Evolutionary conservation across 345 rosid genomes (phyloP), one percentile per base, ranked within the genome.

Genomic region (Kernera saxatilis): DNA sequence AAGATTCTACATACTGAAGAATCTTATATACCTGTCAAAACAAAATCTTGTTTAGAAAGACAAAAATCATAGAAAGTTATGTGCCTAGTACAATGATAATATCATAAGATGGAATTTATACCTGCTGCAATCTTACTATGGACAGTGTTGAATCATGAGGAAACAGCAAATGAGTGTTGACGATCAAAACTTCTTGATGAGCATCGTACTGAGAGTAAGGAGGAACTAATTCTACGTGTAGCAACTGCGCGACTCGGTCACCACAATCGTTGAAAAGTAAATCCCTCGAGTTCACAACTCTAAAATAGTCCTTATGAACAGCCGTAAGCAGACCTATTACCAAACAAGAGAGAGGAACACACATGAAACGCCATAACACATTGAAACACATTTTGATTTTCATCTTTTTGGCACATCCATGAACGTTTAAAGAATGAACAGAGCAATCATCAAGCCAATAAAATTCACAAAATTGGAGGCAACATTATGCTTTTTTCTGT

Each of bases 111-210:
- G 2, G 18, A 4, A 37, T 7, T 5, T 1, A 32, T 67, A 88
- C 97, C 88, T 91, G 97, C 60, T 84, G 82, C 77, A 91, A 69
- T 48, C 99, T 79, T 33, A 82, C 95, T 51, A 94, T 67, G 33
- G 87, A 91, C 6, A 89, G 72, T 72, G 85, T 86, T 7, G 97
- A 84, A 73, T 94, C 82, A 50, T 91, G 99, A 74, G 99, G 99
- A 74, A 94, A 94, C 39, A 94, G 65, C 81, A 94, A 82, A 77
- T 94, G 99, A 52, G 99, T 91, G 64, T 94, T 94, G 11, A 94
- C 97, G 39, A 94, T 87, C 70, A 94, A 87, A 65, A 85, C 78
- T 71, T 86, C 73, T 73, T 84, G 88, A 44, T 67, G 72, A 46
- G 81, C 64, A 66, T 82, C 83, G 6, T 53, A 58, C 56, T 79